A percentile compares a stretch with the other conserved stretches of the same genome.
phyloP scores from a whole-genome alignment of 768 basidiomycete genomes.

The Mycena kentingensis region DNA sequence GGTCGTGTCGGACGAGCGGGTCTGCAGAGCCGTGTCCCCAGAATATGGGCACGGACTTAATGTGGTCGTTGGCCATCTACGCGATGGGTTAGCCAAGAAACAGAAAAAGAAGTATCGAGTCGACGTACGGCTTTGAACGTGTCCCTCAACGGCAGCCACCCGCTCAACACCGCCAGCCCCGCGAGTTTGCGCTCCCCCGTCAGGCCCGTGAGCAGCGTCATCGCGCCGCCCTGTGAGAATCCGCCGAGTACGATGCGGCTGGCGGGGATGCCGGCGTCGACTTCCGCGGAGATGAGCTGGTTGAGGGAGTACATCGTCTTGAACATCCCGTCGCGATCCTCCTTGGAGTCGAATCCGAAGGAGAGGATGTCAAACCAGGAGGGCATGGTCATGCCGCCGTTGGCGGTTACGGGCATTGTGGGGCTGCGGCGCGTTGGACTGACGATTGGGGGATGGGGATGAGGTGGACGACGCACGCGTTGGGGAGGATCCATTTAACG shows the following conservation, averaged over 20 bases:
- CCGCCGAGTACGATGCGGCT: slow-evolving; percentile 83
- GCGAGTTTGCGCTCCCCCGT: slow-evolving; percentile 67
- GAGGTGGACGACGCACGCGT: slow-evolving; percentile 57
- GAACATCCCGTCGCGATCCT: slow-evolving; percentile 81
- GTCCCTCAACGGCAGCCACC: slow-evolving; percentile 71
- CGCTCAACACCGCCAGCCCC: slow-evolving; percentile 73
- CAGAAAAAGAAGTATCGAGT: not conserved
- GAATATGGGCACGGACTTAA: slow-evolving; percentile 71
- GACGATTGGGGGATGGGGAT: slow-evolving; percentile 17
- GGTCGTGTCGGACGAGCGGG: slow-evolving; percentile 63
- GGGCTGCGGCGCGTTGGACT: slow-evolving; percentile 40
- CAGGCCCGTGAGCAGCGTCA: slow-evolving; percentile 76
- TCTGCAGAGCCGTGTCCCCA: slow-evolving; percentile 85
- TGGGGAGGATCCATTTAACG: slow-evolving; percentile 89
- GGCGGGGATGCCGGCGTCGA: slow-evolving; percentile 67
- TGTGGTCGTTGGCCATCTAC: slow-evolving; percentile 64
- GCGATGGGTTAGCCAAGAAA: not conserved
- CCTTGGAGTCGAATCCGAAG: slow-evolving; percentile 59
- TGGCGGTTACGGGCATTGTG: slow-evolving; percentile 67
- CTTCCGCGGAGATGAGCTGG: slow-evolving; percentile 71
- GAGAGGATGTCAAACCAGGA: slow-evolving; percentile 81
- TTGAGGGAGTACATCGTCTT: slow-evolving; percentile 62
- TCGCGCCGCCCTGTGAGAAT: slow-evolving; percentile 84
- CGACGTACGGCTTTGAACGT: slow-evolving; percentile 64
- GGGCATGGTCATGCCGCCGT: slow-evolving; percentile 74